Conservation (phyloP, 192 early-diverging fungal genomes). For the Podila epicladia region DNA sequence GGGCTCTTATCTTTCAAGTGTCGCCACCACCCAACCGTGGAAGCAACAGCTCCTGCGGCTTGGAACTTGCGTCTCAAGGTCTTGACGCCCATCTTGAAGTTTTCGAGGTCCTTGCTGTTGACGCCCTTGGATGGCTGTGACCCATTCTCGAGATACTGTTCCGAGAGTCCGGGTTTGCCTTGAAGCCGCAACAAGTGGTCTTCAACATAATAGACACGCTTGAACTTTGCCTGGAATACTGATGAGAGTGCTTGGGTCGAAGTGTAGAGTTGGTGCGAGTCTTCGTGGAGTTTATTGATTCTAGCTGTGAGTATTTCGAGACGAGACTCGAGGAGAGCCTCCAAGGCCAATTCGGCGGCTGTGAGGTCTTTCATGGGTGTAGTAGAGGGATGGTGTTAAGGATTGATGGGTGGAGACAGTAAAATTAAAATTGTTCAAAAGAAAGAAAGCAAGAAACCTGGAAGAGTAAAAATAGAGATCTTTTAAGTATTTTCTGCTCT, state of each 20-base stretch:
- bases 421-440: background rate
- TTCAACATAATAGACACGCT: constrained; percentile 31
- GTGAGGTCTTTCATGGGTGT: constrained; percentile 23
- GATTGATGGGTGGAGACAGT: background rate
- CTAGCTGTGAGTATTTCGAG: constrained; percentile 29
- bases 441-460: background rate
- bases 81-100: constrained; percentile 52
- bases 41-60: constrained; percentile 23
- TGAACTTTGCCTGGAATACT: constrained; percentile 12
- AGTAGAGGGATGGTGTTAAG: background rate
- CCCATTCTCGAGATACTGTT: constrained; percentile 17
- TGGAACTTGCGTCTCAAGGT: constrained; percentile 48
- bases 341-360: constrained; percentile 33
- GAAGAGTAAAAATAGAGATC: background rate
- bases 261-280: constrained; percentile 7
- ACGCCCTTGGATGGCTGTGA: constrained; percentile 22
- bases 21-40: constrained; percentile 50
- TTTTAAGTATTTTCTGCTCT: no score
- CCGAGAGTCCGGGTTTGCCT: constrained; percentile 42
- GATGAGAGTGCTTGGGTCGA: constrained; percentile 17
- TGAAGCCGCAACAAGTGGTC: constrained; percentile 38
- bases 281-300: constrained; percentile 6
- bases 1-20: constrained; percentile 37
- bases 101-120: constrained; percentile 24
- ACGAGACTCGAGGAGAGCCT: constrained; percentile 46